These are phyloP conservation scores for Aspergillus nidulans DNA, from an alignment of 495 filamentous ascomycete species.

Conservation along the genomic window DNA sequence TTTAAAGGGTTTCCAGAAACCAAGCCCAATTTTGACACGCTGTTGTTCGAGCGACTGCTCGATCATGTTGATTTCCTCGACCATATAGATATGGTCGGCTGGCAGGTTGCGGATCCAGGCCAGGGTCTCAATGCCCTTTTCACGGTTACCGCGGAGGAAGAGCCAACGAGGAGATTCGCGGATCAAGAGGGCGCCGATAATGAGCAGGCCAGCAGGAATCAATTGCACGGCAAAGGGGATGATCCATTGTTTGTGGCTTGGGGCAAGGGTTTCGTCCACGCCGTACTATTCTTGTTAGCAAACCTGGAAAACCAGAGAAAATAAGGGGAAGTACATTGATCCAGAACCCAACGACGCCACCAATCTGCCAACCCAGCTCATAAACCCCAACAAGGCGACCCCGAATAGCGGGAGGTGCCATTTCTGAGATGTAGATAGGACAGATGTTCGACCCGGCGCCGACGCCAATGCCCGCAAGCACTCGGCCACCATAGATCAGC, in stretches of 20 bases:
- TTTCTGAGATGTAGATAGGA: slow-evolving; percentile 76
- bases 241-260: slow-evolving; percentile 47
- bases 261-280: slow-evolving; percentile 29
- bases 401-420: slow-evolving; percentile 75
- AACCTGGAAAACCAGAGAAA: not conserved
- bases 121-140: slow-evolving; percentile 56
- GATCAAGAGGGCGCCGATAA: slow-evolving; percentile 45
- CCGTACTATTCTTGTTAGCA: slow-evolving; percentile 29
- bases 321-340: slow-evolving; percentile 44
- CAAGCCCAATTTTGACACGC: slow-evolving; percentile 52
- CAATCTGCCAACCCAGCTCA: slow-evolving; percentile 70
- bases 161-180: slow-evolving; percentile 60
- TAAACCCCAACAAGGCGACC: slow-evolving; percentile 75
- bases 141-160: slow-evolving; percentile 42
- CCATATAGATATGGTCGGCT: slow-evolving; percentile 58
- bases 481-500: slow-evolving; percentile 64
- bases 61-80: slow-evolving; percentile 63
- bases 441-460: slow-evolving; percentile 74
- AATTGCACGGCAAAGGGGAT: slow-evolving; percentile 57
- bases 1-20: slow-evolving; percentile 67
- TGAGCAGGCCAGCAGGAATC: slow-evolving; percentile 47
- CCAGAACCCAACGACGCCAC: slow-evolving; percentile 71
- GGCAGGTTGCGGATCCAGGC: slow-evolving; percentile 62
- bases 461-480: slow-evolving; percentile 68
- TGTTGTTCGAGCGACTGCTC: slow-evolving; percentile 60